Conservation (phyloP, 2,329 filamentous ascomycete species). For the Microcyclospora tardicrescens region DNA sequence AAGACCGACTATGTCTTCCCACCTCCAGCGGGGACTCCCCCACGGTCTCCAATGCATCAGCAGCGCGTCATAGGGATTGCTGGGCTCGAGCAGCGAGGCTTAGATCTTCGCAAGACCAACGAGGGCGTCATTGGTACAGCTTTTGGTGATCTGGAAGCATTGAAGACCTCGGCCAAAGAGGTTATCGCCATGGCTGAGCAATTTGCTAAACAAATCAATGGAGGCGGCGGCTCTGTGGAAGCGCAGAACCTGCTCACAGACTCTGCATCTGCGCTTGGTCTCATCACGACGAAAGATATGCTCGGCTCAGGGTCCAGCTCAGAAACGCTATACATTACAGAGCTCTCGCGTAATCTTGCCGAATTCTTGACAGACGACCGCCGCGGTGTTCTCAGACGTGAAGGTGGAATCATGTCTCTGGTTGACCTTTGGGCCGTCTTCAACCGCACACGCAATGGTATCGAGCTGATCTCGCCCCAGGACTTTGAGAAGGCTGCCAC, state of each 20-base stretch:
- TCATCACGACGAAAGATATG: slow-evolving; percentile 93
- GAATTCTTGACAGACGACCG: slow-evolving; percentile 82
- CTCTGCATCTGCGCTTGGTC: slow-evolving; percentile 68
- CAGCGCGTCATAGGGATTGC: slow-evolving; percentile 73
- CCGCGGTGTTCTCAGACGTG: slow-evolving; percentile 60
- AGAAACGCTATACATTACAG: slow-evolving; percentile 78
- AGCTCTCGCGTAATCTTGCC: slow-evolving; percentile 70
- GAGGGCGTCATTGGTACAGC: slow-evolving; percentile 84
- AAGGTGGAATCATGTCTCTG: slow-evolving; percentile 77
- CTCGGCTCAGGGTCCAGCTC: slow-evolving; percentile 60
- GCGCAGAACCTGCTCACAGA: slow-evolving; percentile 65
- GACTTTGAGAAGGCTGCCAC: slow-evolving; percentile 85
- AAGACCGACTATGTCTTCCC: slow-evolving; percentile 32
- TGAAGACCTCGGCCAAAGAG: slow-evolving; percentile 96
- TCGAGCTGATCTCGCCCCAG: slow-evolving; percentile 80
- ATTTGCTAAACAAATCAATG: slow-evolving; percentile 55
- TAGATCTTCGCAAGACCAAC: slow-evolving; percentile 82
- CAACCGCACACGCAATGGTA: slow-evolving; percentile 82
- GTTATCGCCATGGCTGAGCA: slow-evolving; percentile 85
- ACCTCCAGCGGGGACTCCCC: slow-evolving; percentile 20
- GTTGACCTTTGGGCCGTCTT: slow-evolving; percentile 92
- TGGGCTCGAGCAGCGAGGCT: slow-evolving; percentile 72
- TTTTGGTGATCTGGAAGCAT: slow-evolving; percentile 88
- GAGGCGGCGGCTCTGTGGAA: slow-evolving; percentile 42
- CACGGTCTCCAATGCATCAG: slow-evolving; percentile 17